These are phyloP conservation scores for Mucor piriformis DNA, from an alignment of 371 early-diverging fungal species.

Conservation along the genomic window DNA sequence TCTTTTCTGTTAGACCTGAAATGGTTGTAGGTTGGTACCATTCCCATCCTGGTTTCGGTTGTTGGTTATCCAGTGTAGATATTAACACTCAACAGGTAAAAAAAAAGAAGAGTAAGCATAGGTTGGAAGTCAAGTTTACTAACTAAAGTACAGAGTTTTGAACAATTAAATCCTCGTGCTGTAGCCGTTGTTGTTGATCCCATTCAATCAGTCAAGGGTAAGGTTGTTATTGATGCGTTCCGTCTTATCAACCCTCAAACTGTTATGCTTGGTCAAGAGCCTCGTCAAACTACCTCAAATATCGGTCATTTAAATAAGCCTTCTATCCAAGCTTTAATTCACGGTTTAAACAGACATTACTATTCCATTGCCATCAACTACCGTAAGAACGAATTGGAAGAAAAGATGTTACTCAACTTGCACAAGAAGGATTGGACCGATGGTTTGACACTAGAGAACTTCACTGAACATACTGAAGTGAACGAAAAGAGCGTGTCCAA, in stretches of 20 bases:
- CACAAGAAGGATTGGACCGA: constrained; percentile 99
- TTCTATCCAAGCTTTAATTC: constrained; percentile 97
- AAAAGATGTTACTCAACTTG: constrained; percentile 98
- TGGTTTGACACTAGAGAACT: constrained; percentile 90
- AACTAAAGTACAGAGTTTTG: constrained; percentile 71
- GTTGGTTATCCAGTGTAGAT: constrained; percentile 99
- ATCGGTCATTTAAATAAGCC: constrained; percentile 99
- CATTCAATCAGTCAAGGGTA: constrained; percentile 99
- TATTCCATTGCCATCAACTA: constrained; percentile 99
- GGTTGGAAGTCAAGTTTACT: not conserved
- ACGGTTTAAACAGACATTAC: constrained; percentile 99
- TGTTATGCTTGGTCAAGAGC: constrained; percentile 91
- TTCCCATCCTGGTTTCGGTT: constrained; percentile 99
- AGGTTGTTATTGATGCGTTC: constrained; percentile 99
- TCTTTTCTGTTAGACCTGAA: constrained; percentile 76
- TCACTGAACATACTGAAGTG: constrained; percentile 75
- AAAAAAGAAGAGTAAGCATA: constrained; percentile 44
- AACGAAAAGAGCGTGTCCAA: constrained; percentile 83
- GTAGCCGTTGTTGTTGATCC: constrained; percentile 99
- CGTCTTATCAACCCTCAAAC: constrained; percentile 94
- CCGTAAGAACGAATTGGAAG: constrained; percentile 98
- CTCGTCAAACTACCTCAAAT: constrained; percentile 99
- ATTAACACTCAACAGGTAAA: constrained; percentile 95
- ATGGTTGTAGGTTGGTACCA: constrained; percentile 99
- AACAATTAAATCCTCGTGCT: constrained; percentile 95